phyloP scores from a whole-genome alignment of 2,329 filamentous ascomycete genomes.

The Apiospora hydei region DNA sequence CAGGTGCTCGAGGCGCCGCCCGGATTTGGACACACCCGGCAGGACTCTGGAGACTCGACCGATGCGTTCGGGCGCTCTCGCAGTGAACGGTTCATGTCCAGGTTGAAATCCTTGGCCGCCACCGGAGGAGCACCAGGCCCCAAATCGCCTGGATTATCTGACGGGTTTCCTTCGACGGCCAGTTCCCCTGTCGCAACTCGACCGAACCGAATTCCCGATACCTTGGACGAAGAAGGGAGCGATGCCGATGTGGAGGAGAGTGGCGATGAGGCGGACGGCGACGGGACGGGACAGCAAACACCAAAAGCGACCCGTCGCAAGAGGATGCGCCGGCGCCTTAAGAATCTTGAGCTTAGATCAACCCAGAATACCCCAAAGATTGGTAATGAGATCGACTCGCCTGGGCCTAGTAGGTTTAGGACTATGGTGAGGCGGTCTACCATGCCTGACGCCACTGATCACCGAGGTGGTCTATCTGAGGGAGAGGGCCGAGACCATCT shows the following conservation, averaged over 20 bases:
- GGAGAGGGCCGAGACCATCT: constrained; percentile 75
- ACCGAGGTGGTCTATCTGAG: constrained; percentile 74
- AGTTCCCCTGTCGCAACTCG: constrained; percentile 58
- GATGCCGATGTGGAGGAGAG: constrained; percentile 89
- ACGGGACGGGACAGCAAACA: constrained; percentile 42
- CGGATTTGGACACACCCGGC: constrained; percentile 58
- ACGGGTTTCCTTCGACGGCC: constrained; percentile 48
- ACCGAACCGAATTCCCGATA: constrained; percentile 58
- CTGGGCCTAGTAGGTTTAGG: constrained; percentile 52
- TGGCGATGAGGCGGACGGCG: constrained; percentile 72
- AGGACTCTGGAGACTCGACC: constrained; percentile 72
- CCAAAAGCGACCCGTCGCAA: constrained; percentile 68
- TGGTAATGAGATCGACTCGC: constrained; percentile 49
- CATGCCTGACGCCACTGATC: constrained; percentile 66
- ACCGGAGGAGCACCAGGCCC: constrained; percentile 56
- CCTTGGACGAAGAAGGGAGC: constrained; percentile 64
- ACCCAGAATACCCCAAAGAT: constrained; percentile 70
- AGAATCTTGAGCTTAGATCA: constrained; percentile 63
- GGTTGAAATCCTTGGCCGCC: constrained; percentile 72
- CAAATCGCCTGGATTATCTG: constrained; percentile 45
- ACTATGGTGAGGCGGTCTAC: constrained; percentile 71
- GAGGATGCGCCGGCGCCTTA: constrained; percentile 63
- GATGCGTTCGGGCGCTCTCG: constrained; percentile 66
- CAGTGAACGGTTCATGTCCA: constrained; percentile 76
- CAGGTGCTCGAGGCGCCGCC: constrained; percentile 54